Base-by-base conservation (phyloP, 805 yeast genomes). In the Saturnispora sekii region DNA sequence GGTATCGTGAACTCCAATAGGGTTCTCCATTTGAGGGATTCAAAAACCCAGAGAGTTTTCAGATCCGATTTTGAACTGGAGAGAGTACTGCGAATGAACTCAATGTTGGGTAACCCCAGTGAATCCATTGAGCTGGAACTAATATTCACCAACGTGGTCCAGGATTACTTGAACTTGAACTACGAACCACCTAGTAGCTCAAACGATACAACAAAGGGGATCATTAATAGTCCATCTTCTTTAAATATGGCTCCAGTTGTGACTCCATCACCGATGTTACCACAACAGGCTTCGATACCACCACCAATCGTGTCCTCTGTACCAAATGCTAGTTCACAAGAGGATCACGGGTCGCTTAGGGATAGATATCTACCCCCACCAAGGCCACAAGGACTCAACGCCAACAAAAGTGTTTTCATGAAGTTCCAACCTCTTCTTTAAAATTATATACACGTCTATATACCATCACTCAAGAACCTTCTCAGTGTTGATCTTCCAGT, bases 51-150 rank as follows among this genome's bases (percentile, higher is more conserved):
- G 44, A 47, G 52, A 4, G 51, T 67, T 9, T 48, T 76, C 12
- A 67, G 64, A 42, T 66, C 69, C 11, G 78, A 76, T 53, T 53
- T 56, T 38, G 77, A 74, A 40, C 59, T 76, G 35, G 74, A 73
- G 29, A 67, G 65, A 36, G 53, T 72, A n/a, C 70, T 76, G 51
- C 45, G 53, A 14, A 40, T 49, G 40, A 42, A 53, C 10, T 52
- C 51, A 21, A 48, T 50, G 50, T 42, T 47, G 42, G 48, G 47
- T 34, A 35, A 30, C 15, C 50, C 51, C 32, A 40, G 45, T 16
- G 47, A 52, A 18, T 58, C 63, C 30, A 63, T 73, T 21, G 63
- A 63, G 15, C 55, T 74, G 15, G 76, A 72, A 51, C 57, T 73
- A 32, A 62, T 60, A 10, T 54, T 51, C 44, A 54, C 56, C 26